These are phyloP conservation scores for Parasitella parasitica DNA, from an alignment of 371 early-diverging fungal genomes.

Conservation along the genomic window DNA sequence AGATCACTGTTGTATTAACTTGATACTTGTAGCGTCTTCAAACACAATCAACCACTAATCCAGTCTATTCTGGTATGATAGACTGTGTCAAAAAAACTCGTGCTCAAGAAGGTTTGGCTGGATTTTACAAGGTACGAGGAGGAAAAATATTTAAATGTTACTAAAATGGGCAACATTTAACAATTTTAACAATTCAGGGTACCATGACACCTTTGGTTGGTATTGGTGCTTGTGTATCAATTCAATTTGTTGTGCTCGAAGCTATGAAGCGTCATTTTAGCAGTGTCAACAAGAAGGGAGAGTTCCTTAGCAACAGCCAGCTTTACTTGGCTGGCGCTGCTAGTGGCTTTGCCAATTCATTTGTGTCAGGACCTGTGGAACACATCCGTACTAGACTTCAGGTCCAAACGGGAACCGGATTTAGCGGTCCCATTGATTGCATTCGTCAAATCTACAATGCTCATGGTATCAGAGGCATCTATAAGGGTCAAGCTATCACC, in stretches of 20 bases:
- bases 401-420: slow-evolving; percentile 62
- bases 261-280: slow-evolving; percentile 71
- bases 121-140: slow-evolving; percentile 66
- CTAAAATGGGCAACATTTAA: slow-evolving; percentile 13
- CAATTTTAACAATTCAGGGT: slow-evolving; percentile 40
- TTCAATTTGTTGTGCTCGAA: slow-evolving; percentile 77
- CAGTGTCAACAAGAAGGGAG: slow-evolving; percentile 39
- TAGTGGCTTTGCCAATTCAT: slow-evolving; percentile 80
- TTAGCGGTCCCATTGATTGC: slow-evolving; percentile 73
- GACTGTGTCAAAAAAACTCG: slow-evolving; percentile 77
- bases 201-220: slow-evolving; percentile 78
- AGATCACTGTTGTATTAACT: neutral
- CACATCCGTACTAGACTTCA: slow-evolving; percentile 81
- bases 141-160: slow-evolving; percentile 1
- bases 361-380: slow-evolving; percentile 85
- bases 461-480: slow-evolving; percentile 76
- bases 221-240: slow-evolving; percentile 80
- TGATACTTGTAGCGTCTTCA: slow-evolving; percentile 67
- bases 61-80: slow-evolving; percentile 68
- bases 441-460: slow-evolving; percentile 70
- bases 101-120: slow-evolving; percentile 69
- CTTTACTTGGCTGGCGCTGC: slow-evolving; percentile 79
- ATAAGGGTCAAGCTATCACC: slow-evolving; percentile 81
- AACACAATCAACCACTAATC: slow-evolving; percentile 73
- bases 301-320: slow-evolving; percentile 59